These are phyloP conservation scores for Coemansia aciculifera DNA, from an alignment of 192 early-diverging fungal species.

Conservation along the genomic window DNA sequence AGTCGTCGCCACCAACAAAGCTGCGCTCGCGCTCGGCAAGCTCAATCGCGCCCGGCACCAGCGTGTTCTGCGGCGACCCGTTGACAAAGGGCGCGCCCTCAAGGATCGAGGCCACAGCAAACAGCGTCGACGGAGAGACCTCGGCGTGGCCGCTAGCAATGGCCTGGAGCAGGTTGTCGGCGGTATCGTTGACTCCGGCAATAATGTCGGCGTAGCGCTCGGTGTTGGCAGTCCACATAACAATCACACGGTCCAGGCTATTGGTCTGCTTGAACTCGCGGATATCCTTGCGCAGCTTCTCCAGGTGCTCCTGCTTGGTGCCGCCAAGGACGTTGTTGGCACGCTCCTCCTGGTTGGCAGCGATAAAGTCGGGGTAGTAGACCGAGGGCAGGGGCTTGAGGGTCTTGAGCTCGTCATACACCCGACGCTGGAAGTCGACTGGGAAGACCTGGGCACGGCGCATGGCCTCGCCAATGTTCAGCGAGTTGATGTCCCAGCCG, in stretches of 20 bases:
- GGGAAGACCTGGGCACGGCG: conserved; percentile 93
- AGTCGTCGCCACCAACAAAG: conserved; percentile 98
- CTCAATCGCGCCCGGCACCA: conserved; percentile 92
- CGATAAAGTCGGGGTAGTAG: conserved; percentile 99
- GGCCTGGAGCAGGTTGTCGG: conserved; percentile 84
- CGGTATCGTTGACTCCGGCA: conserved; percentile 94
- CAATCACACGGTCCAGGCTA: conserved; percentile 87
- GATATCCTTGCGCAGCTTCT: conserved; percentile 92
- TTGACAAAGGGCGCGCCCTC: conserved; percentile 97
- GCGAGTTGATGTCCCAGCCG: conserved; percentile 95
- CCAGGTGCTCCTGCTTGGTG: conserved; percentile 89
- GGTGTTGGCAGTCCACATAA: conserved; percentile 99
- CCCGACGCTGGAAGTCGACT: conserved; percentile 93
- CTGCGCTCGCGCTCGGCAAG: conserved; percentile 86
- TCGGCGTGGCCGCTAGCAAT: conserved; percentile 84
- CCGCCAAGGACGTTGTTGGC: conserved; percentile 91
- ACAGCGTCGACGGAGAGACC: conserved; percentile 94
- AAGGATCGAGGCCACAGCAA: conserved; percentile 93
- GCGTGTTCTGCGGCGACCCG: conserved; percentile 99
- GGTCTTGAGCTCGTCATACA: conserved; percentile 74
- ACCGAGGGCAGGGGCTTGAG: conserved; percentile 91
- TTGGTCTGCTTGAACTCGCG: conserved; percentile 91
- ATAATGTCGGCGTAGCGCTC: conserved; percentile 81
- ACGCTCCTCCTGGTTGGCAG: conserved; percentile 96
- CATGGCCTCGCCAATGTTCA: conserved; percentile 91